Conservation (phyloP, 805 yeast genomes). For the Starmerella bombi region DNA sequence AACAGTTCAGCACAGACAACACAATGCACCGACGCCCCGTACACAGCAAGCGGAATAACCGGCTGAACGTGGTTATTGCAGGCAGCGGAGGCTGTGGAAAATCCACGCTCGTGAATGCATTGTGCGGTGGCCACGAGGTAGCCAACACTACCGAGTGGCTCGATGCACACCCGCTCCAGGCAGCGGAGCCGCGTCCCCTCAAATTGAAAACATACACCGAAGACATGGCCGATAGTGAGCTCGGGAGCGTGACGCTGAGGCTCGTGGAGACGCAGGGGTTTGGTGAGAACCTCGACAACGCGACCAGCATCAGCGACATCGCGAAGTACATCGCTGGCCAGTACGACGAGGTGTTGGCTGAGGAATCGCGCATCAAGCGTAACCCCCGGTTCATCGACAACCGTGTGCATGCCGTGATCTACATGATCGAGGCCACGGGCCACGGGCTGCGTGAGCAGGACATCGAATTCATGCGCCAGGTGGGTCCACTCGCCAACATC, state of each 20-base stretch:
- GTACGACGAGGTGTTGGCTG: constrained; percentile 57
- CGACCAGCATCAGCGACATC: constrained; percentile 36
- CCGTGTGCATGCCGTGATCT: constrained; percentile 64
- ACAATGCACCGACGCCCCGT: constrained; percentile 17
- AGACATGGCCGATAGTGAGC: constrained; percentile 19
- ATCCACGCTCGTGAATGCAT: constrained; percentile 81
- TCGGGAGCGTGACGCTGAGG: constrained; percentile 32
- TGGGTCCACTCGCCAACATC: constrained; percentile 69
- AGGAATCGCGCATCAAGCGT: constrained; percentile 62
- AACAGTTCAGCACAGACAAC: no score
- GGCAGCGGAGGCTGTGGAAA: constrained; percentile 87
- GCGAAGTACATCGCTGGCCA: constrained; percentile 53
- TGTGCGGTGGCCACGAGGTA: constrained; percentile 64
- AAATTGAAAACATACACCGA: constrained; percentile 21
- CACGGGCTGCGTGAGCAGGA: constrained; percentile 54
- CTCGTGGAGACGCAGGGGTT: constrained; percentile 64
- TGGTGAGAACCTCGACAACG: constrained; percentile 63
- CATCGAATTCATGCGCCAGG: constrained; percentile 60
- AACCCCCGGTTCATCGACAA: constrained; percentile 59
- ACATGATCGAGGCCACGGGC: constrained; percentile 55
- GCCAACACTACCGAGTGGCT: constrained; percentile 31
- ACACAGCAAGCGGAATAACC: constrained; percentile 27
- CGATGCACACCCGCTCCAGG: constrained; percentile 22
- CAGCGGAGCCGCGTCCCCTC: constrained; percentile 23
- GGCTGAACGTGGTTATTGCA: constrained; percentile 73